Conservation (phyloP, 371 early-diverging fungal species). For the Nematocida displodere region DNA sequence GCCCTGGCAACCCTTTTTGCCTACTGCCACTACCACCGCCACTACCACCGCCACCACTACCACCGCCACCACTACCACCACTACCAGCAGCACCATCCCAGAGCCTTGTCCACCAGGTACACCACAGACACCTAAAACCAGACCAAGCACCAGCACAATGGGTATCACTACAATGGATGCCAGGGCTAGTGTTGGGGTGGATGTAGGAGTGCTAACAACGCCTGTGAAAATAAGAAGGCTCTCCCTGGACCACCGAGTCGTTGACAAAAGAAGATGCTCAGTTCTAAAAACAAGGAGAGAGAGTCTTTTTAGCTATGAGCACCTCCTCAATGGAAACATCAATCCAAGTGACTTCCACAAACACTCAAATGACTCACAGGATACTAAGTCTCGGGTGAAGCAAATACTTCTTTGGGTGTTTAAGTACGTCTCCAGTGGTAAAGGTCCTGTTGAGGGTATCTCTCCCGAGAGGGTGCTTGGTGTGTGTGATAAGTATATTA, state of each 20-base stretch:
- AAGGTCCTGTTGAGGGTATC: constrained; percentile 17
- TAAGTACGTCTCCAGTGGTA: constrained; percentile 27
- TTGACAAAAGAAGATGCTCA: constrained; percentile 8
- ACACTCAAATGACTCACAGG: constrained; percentile 32
- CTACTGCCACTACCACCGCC: too few relatives aligned
- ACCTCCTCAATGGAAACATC: constrained; percentile 24
- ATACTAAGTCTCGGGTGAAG: constrained; percentile 14
- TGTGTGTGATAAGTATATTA: constrained; percentile 31
- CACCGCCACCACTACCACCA: too few relatives aligned
- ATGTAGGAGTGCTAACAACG: background rate
- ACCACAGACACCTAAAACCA: too few relatives aligned
- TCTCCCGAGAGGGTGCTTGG: constrained; percentile 1
- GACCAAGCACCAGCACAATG: too few relatives aligned
- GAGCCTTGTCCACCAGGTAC: too few relatives aligned
- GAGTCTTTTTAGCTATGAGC: constrained; percentile 43
- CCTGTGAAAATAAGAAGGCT: constrained; percentile 34
- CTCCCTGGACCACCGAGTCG: constrained; percentile 6
- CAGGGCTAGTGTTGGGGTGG: constrained; percentile 18
- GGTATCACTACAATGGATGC: too few relatives aligned
- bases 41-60: too few relatives aligned
- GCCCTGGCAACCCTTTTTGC: too few relatives aligned
- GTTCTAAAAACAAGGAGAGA: constrained; percentile 25
- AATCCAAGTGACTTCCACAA: constrained; percentile 38
- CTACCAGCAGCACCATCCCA: too few relatives aligned
- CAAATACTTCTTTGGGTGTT: constrained; percentile 44